These are phyloP conservation scores for Helicostylum pulchrum DNA, from an alignment of 192 early-diverging fungal genomes.

Conservation along the genomic window DNA sequence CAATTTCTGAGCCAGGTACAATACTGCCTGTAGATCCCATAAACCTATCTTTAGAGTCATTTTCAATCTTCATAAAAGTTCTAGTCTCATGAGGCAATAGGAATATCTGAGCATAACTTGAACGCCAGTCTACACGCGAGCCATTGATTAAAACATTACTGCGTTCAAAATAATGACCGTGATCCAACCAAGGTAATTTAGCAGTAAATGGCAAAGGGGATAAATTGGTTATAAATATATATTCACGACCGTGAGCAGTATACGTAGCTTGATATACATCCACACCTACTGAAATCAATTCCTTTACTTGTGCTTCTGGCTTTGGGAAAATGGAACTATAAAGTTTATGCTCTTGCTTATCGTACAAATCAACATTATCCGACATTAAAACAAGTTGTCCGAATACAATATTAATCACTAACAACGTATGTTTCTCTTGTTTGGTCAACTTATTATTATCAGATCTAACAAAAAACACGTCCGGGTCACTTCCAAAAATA, in stretches of 20 bases:
- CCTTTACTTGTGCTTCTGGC: background rate
- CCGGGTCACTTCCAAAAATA: conserved; percentile 50
- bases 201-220: conserved; percentile 15
- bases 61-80: conserved; percentile 11
- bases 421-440: conserved; percentile 25
- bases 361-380: conserved; percentile 32
- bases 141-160: conserved; percentile 17
- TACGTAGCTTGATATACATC: conserved; percentile 27
- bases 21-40: conserved; percentile 30
- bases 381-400: conserved; percentile 33
- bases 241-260: background rate
- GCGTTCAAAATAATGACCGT: conserved; percentile 22
- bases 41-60: conserved; percentile 8
- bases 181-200: background rate
- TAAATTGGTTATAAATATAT: conserved; percentile 22
- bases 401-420: conserved; percentile 24
- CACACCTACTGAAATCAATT: background rate
- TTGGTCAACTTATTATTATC: conserved; percentile 28
- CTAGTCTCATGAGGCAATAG: conserved; percentile 22
- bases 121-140: conserved; percentile 9
- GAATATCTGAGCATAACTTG: background rate
- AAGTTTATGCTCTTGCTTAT: conserved; percentile 22
- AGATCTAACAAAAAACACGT: conserved; percentile 46
- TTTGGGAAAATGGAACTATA: conserved; percentile 32
- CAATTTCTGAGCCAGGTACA: conserved; percentile 28